Base-by-base conservation (phyloP, 768 basidiomycete genomes). In the Termitomyces sp. region DNA sequence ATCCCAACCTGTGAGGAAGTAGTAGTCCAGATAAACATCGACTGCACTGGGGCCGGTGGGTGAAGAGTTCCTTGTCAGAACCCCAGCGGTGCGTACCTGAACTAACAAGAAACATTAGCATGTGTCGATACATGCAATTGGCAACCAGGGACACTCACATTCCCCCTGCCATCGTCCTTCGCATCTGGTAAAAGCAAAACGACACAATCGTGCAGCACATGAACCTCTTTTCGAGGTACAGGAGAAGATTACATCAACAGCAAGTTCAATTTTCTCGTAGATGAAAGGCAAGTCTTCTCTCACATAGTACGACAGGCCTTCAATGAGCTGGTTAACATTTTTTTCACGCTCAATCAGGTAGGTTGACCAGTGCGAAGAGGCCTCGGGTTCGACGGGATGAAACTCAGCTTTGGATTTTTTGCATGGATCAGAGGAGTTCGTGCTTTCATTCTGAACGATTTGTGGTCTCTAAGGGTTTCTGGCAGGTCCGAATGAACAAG, bases 391-490 rank as follows among this genome's bases (percentile, higher is more conserved):
- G 42, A 52, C n/a, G 1, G 51, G 40, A 52, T 52, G 58, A 50
- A 50, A 59, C 40, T 59, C 58, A 14, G 37, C 58, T 47, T 36
- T 9, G 36, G 58, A 40, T 20, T 40, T 51, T 11, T 52, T 50
- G 40, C n/a, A 50, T 32, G 50, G 5, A 45, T 59, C 49, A 34
- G 58, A 25, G 20, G 20, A 20, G 20, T 20, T 31, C 37, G 49
- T 9, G 58, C 38, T 15, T 1, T 51, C 38, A 52, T 37, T 42
- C 50, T 20, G 20, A 45, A 25, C 58, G 29, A 59, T 51, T 36
- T n/a, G 46, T 59, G 58, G 37, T 52, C 40, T 47, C 51, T 59
- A 25, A 43, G 29, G 29, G 43, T 45, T 31, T 59, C 58, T 31
- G 15, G 37, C 5, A 51, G 17, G 31, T 59, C 49, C 2, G 58